Percentiles rank a stretch among this genome's conserved stretches.
Conservation (phyloP, 331 rosid genomes). For the Cucumis variabilis region DNA sequence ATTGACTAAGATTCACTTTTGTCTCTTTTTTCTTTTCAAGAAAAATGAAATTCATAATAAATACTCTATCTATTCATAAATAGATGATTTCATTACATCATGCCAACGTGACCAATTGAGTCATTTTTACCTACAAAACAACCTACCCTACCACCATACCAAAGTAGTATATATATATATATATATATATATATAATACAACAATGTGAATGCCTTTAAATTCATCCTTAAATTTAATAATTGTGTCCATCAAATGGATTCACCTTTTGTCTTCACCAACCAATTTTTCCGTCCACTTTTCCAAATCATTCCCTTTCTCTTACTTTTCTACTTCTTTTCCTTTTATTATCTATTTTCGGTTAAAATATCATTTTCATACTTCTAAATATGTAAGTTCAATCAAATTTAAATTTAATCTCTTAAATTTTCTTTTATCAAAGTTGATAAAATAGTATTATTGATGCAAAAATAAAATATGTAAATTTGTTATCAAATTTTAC, state of each 20-base stretch:
- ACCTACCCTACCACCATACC: background rate
- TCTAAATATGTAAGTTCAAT: background rate
- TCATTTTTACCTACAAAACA: background rate
- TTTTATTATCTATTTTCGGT: background rate
- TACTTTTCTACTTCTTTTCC: background rate
- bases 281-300: background rate
- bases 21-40: too few species aligned
- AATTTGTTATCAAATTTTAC: too few species aligned
- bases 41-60: too few species aligned
- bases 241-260: slow-evolving; percentile 13
- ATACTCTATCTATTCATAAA: too few species aligned
- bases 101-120: background rate
- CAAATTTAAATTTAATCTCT: too few species aligned
- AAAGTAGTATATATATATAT: background rate
- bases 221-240: background rate
- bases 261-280: background rate
- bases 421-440: too few species aligned
- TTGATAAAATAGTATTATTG: too few species aligned
- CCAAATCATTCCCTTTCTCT: background rate
- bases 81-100: background rate
- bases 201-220: slow-evolving; percentile 21
- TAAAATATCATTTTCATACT: too few species aligned
- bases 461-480: too few species aligned
- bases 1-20: background rate
- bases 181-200: background rate